phyloP scores from a whole-genome alignment of 2,329 filamentous ascomycete genomes.

The Fusarium marasasianum region DNA sequence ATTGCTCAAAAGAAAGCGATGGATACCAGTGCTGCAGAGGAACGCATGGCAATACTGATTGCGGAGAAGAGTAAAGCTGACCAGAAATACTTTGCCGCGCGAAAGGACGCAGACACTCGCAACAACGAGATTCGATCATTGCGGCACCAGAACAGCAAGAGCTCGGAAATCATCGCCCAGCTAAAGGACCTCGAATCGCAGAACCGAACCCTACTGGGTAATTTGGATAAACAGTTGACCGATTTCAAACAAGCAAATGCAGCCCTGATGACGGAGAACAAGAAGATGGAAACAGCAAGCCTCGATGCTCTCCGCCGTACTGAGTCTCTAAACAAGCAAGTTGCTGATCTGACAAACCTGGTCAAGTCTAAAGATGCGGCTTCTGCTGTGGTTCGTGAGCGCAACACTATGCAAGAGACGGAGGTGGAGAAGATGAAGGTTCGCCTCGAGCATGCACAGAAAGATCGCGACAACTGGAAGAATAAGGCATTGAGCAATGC shows the following conservation, averaged over 20 bases:
- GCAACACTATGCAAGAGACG: slow-evolving; percentile 70
- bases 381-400: slow-evolving; percentile 61
- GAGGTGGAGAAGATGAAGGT: slow-evolving; percentile 84
- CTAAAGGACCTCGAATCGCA: slow-evolving; percentile 89
- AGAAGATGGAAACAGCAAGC: slow-evolving; percentile 76
- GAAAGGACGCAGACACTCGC: slow-evolving; percentile 90
- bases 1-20: slow-evolving; percentile 87
- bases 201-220: slow-evolving; percentile 78
- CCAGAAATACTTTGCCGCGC: slow-evolving; percentile 96
- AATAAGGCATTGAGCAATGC: slow-evolving; percentile 82
- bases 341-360: slow-evolving; percentile 77
- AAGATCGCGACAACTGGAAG: slow-evolving; percentile 88
- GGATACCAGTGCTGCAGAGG: slow-evolving; percentile 79
- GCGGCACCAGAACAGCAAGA: slow-evolving; percentile 85
- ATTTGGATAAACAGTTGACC: slow-evolving; percentile 89
- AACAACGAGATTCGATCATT: slow-evolving; percentile 82
- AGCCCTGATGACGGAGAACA: slow-evolving; percentile 76
- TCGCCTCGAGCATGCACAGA: slow-evolving; percentile 79
- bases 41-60: slow-evolving; percentile 75
- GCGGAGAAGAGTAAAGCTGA: slow-evolving; percentile 97
- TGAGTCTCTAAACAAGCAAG: slow-evolving; percentile 79
- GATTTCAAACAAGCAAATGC: slow-evolving; percentile 83
- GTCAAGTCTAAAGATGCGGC: slow-evolving; percentile 79
- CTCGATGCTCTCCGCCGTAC: slow-evolving; percentile 74
- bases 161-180: slow-evolving; percentile 90